Evolutionary conservation across 2,329 filamentous ascomycete species (phyloP).

Genomic region (Fusarium mundagurra): DNA sequence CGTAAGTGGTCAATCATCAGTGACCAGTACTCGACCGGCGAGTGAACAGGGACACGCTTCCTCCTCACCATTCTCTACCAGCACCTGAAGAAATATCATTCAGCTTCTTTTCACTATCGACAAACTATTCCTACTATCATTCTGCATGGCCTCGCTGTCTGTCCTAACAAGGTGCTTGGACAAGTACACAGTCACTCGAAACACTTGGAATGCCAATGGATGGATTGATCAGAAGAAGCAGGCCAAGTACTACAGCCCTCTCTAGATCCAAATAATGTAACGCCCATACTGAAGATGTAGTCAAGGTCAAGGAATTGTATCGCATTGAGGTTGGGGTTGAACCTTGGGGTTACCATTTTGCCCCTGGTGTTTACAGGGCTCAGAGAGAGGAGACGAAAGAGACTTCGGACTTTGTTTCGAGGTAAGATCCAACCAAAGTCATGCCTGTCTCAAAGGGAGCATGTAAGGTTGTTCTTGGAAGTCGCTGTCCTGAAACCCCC

Average conservation of each 20-base stretch:
- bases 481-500: not conserved
- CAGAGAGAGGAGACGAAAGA: not conserved
- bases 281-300: not conserved
- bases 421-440: not conserved
- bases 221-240: not conserved
- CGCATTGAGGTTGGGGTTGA: not conserved
- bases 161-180: not conserved
- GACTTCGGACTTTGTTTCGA: not conserved
- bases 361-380: not conserved
- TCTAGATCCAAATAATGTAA: not conserved
- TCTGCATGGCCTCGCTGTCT: not conserved
- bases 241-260: no score
- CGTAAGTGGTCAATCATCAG: no score
- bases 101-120: not conserved
- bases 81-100: not conserved
- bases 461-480: not conserved
- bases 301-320: not conserved
- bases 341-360: not conserved
- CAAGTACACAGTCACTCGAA: not conserved
- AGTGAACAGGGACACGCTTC: not conserved
- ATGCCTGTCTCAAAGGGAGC: not conserved
- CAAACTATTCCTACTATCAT: not conserved
- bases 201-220: not conserved
- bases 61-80: no score
- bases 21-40: rapidly evolving